Evolutionary conservation across 176 grass and related monocot genomes (phyloP), one percentile per base, ranked within the genome.

Genomic region (Eragrostis curvula): DNA sequence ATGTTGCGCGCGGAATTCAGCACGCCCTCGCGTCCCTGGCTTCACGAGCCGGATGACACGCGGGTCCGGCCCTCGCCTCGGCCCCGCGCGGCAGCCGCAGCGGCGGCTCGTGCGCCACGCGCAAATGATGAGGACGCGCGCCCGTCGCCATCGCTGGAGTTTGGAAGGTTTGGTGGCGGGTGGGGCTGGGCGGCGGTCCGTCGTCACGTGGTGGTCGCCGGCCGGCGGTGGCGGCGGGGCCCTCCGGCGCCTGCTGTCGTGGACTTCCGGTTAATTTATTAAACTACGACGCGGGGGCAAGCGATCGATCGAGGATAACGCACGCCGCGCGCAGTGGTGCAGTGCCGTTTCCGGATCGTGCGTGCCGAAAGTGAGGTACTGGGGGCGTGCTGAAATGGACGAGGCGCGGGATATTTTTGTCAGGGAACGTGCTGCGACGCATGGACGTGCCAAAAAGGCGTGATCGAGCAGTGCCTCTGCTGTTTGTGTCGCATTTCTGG

Each of bases 191-290:
- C 81, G 87, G 87, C 81, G 87, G 75, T 12, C 32, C 65, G 43
- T 48, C 58, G 15, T 44, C 81, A 88, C 69, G 41, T 12, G 78
- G 41, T 86, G 83, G 83, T 81, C 87, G 72, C 83, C 46, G 83
- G 78, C 81, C 78, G 83, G 88, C 83, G 71, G 83, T 85, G 88
- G 83, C 71, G 83, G 81, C 66, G 59, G 75, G 75, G 48, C 48
- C 84, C 40, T 12, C 68, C 39, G 12, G 47, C 76, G 78, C 56
- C 16, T 51, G 73, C 63, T 66, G 79, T 8, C 73, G 83, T 90
- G 58, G 83, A 86, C 79, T 77, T 78, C 9, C 15, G 16, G 36
- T 0, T 7, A 6, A 18, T 36, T 36, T 2, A 36, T 36, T 36
- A 36, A 16, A 6, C 58, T 61, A 28, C 3, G 24, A 27, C 57